Percentiles rank a stretch among this genome's conserved stretches.
Conservation (phyloP, 2,329 filamentous ascomycete genomes). For the Fusarium oxysporum region DNA sequence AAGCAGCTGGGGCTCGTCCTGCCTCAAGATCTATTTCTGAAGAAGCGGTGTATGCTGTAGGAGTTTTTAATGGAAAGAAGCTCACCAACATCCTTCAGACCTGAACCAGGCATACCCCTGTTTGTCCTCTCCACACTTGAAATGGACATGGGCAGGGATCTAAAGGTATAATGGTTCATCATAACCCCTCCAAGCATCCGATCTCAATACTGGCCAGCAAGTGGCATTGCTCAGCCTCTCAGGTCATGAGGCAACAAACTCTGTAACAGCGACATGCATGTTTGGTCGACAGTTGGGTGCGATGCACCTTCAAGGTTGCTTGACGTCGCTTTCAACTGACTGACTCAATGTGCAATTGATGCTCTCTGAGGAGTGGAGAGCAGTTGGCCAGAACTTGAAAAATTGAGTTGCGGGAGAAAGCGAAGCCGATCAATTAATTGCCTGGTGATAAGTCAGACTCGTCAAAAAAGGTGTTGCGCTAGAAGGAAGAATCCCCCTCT, state of each 20-base stretch:
- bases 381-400: constrained; percentile 3
- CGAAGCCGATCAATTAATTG: constrained; percentile 16
- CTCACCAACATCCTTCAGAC: constrained; percentile 9
- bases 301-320: background rate
- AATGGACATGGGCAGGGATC: constrained; percentile 11
- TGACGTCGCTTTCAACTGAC: background rate
- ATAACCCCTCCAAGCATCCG: background rate
- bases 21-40: constrained; percentile 5
- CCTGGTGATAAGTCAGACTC: constrained; percentile 11
- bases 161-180: constrained; percentile 2
- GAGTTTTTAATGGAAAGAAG: constrained; percentile 11
- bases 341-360: background rate
- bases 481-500: constrained; percentile 21
- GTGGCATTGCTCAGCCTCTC: constrained; percentile 3
- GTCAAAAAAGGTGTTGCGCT: constrained; percentile 9
- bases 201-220: background rate
- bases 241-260: background rate
- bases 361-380: constrained; percentile 14
- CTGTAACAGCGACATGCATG: background rate
- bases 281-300: background rate
- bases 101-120: constrained; percentile 13
- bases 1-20: constrained; percentile 9
- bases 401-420: constrained; percentile 27
- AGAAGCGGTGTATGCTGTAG: constrained; percentile 36
- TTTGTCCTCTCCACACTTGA: constrained; percentile 27